These are phyloP conservation scores for Daldinia caldariorum DNA, from an alignment of 495 filamentous ascomycete species.

Conservation along the genomic window DNA sequence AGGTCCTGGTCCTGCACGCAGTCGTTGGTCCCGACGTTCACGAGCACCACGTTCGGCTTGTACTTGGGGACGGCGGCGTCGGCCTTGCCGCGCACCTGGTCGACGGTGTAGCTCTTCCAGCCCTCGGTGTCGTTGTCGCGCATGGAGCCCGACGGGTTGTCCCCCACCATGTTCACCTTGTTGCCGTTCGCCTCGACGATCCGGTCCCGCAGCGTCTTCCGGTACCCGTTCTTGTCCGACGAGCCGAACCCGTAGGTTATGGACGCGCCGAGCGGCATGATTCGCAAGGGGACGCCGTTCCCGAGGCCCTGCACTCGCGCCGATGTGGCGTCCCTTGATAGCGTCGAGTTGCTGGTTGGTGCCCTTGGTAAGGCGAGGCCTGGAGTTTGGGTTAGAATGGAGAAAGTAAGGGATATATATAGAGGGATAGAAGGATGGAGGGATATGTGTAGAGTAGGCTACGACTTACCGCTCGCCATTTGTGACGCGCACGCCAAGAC, in stretches of 20 bases:
- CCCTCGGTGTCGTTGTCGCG: conserved; percentile 49
- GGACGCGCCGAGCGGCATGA: conserved; percentile 62
- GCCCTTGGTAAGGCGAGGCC: conserved; percentile 19
- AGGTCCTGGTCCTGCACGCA: conserved; percentile 39
- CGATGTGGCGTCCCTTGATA: neutral
- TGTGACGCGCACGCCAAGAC: conserved; percentile 33
- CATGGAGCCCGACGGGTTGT: conserved; percentile 43
- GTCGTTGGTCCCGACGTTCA: conserved; percentile 54
- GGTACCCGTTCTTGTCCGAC: conserved; percentile 55
- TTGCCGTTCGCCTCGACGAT: conserved; percentile 26
- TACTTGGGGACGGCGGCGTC: conserved; percentile 33
- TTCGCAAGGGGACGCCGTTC: conserved; percentile 45
- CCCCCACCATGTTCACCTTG: conserved; percentile 48
- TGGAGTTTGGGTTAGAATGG: conserved; percentile 16
- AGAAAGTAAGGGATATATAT: neutral
- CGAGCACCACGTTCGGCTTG: conserved; percentile 51
- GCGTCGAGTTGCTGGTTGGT: neutral
- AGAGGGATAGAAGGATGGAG: too few relatives aligned
- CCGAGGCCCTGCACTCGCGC: conserved; percentile 19
- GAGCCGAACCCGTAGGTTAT: conserved; percentile 59
- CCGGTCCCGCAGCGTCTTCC: conserved; percentile 48
- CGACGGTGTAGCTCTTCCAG: conserved; percentile 44
- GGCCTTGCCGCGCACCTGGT: conserved; percentile 42
- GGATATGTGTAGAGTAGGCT: too few relatives aligned
- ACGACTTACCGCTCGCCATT: conserved; percentile 20